Evolutionary conservation across 495 filamentous ascomycete genomes (phyloP).

Genomic region (Annulohypoxylon maeteangense): DNA sequence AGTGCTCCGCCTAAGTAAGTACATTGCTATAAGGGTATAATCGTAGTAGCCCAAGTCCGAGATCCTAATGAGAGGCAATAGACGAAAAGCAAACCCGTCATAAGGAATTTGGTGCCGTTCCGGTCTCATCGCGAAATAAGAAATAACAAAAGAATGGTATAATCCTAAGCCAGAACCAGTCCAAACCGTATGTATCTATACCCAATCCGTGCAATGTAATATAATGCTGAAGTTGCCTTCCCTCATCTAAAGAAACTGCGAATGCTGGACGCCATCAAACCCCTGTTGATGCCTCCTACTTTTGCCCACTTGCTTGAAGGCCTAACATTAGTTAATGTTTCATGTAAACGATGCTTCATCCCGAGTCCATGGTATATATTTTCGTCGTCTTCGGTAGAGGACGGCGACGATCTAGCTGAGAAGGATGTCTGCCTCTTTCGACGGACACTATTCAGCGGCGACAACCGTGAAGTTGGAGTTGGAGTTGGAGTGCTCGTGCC

Average conservation of each 20-base stretch:
- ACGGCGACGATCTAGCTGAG: slow-evolving; percentile 41
- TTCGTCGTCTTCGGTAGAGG: slow-evolving; percentile 44
- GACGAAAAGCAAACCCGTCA: slow-evolving; percentile 25
- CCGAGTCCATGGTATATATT: slow-evolving; percentile 40
- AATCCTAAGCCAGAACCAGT: slow-evolving; percentile 41
- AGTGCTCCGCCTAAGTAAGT: slow-evolving; percentile 34
- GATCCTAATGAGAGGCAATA: slow-evolving; percentile 14
- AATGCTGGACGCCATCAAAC: slow-evolving; percentile 55
- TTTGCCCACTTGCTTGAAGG: slow-evolving; percentile 47
- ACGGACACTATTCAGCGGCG: slow-evolving; percentile 25
- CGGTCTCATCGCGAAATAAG: slow-evolving; percentile 18
- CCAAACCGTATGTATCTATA: slow-evolving; percentile 37
- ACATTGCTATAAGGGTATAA: slow-evolving; percentile 39
- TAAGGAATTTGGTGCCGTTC: slow-evolving; percentile 25
- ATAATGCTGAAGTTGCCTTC: slow-evolving; percentile 41
- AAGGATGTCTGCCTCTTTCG: slow-evolving; percentile 29
- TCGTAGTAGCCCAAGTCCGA: slow-evolving; percentile 32
- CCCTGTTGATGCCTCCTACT: slow-evolving; percentile 51
- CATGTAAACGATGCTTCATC: slow-evolving; percentile 32
- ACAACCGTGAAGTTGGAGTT: slow-evolving; percentile 17
- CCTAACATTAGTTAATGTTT: slow-evolving; percentile 41
- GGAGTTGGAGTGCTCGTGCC: slow-evolving; percentile 23
- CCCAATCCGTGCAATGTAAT: slow-evolving; percentile 34
- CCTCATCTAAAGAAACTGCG: slow-evolving; percentile 54
- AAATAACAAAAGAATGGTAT: slow-evolving; percentile 42